These are phyloP conservation scores for Neofusicoccum sp. DNA, from an alignment of 2,329 filamentous ascomycete species.

Conservation along the genomic window DNA sequence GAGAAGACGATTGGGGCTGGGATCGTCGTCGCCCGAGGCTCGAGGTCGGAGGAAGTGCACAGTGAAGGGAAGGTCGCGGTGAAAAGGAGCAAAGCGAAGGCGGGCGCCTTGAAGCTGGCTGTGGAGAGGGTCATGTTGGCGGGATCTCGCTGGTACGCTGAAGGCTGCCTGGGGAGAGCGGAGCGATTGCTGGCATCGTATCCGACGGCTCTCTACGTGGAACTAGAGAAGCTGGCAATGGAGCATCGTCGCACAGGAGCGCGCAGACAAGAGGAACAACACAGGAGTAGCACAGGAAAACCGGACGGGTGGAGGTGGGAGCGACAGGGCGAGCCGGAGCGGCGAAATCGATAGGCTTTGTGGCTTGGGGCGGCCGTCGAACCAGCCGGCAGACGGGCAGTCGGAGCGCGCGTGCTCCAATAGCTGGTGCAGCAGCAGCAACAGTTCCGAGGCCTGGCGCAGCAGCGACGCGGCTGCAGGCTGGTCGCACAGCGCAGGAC, in stretches of 20 bases:
- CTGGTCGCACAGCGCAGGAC: background rate
- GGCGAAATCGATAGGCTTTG: conserved; percentile 2
- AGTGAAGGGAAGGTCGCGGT: background rate
- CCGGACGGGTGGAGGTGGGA: background rate
- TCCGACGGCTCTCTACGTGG: background rate
- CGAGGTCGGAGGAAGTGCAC: background rate
- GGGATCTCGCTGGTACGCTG: background rate
- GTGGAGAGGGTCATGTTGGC: background rate
- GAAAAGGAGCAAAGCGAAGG: background rate
- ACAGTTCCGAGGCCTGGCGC: too few relatives aligned
- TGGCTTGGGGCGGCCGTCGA: conserved; percentile 4
- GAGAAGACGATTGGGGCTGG: conserved; percentile 30
- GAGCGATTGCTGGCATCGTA: background rate
- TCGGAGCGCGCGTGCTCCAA: background rate
- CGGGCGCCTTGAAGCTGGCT: background rate
- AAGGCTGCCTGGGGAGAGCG: background rate
- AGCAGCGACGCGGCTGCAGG: background rate
- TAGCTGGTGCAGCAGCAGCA: background rate
- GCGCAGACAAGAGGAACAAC: background rate
- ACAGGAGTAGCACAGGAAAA: background rate
- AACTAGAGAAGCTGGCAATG: background rate
- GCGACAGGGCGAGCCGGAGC: background rate
- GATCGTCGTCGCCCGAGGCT: background rate
- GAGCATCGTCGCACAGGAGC: background rate
- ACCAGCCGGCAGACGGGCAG: too few relatives aligned